Evolutionary conservation across 257 asterid species (phyloP).

Genomic region (Solanum bulbocastanum): DNA sequence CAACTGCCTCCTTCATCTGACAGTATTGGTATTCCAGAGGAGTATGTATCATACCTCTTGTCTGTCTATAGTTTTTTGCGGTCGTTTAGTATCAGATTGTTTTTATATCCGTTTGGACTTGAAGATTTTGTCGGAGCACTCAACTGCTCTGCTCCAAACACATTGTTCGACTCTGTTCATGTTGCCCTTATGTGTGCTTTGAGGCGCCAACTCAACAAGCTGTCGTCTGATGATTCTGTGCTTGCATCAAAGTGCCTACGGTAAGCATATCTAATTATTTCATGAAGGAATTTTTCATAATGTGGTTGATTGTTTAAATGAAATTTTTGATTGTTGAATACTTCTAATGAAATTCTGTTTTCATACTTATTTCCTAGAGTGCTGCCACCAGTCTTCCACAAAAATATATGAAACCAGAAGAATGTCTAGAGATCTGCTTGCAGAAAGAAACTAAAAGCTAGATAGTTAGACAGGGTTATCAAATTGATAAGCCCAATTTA

Average conservation of each 20-base stretch:
- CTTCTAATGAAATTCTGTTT: background rate
- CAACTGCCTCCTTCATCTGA: slow-evolving; percentile 82
- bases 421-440: background rate
- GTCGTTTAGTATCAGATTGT: slow-evolving; percentile 60
- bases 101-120: slow-evolving; percentile 65
- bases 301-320: background rate
- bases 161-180: slow-evolving; percentile 76
- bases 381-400: background rate
- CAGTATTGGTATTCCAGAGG: slow-evolving; percentile 61
- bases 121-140: slow-evolving; percentile 92
- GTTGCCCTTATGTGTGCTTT: slow-evolving; percentile 60
- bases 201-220: slow-evolving; percentile 56
- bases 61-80: slow-evolving; percentile 72
- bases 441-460: background rate
- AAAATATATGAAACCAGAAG: background rate
- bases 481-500: background rate
- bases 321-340: background rate
- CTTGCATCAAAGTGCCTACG: slow-evolving; percentile 60
- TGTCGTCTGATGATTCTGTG: slow-evolving; percentile 49
- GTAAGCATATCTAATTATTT: slow-evolving; percentile 17
- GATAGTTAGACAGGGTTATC: background rate
- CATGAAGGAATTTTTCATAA: background rate
- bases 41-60: slow-evolving; percentile 53
- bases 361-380: background rate
- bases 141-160: slow-evolving; percentile 56